Conservation (phyloP, 164 flowering plant species). For the Stephania japonica region DNA sequence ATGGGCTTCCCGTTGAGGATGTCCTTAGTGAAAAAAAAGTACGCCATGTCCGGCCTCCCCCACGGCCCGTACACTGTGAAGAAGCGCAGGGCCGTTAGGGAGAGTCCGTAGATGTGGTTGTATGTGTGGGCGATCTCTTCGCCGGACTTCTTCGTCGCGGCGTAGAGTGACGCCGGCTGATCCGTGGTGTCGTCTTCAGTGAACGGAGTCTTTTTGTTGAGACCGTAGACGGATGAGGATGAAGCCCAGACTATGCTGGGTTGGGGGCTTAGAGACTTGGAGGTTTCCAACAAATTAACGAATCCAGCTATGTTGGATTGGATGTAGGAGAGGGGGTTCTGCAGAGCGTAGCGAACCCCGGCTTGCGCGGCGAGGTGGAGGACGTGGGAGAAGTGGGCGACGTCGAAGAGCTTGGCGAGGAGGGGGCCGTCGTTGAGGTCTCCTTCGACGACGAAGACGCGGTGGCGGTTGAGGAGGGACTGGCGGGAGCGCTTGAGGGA, state of each 20-base stretch:
- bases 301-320: slow-evolving; percentile 80
- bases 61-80: slow-evolving; percentile 96
- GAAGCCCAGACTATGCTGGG: slow-evolving; percentile 94
- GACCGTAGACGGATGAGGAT: slow-evolving; percentile 87
- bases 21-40: slow-evolving; percentile 88
- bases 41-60: slow-evolving; percentile 95
- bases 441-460: slow-evolving; percentile 68
- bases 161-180: slow-evolving; percentile 86
- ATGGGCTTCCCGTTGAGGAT: slow-evolving; percentile 62
- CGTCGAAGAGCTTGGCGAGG: slow-evolving; percentile 62
- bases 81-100: slow-evolving; percentile 76
- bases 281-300: slow-evolving; percentile 61
- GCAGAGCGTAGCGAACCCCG: slow-evolving; percentile 91
- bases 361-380: slow-evolving; percentile 95
- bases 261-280: slow-evolving; percentile 66
- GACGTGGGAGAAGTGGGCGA: slow-evolving; percentile 78
- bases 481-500: slow-evolving; percentile 71
- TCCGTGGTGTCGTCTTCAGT: slow-evolving; percentile 77
- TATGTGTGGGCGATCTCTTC: slow-evolving; percentile 92
- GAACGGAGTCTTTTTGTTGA: slow-evolving; percentile 68
- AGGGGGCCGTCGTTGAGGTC: slow-evolving; percentile 65
- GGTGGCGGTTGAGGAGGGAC: slow-evolving; percentile 36
- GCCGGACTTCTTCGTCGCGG: slow-evolving; percentile 93
- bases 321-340: slow-evolving; percentile 80
- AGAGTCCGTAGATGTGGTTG: slow-evolving; percentile 83